These are phyloP conservation scores for Scutellaria barbata DNA, from an alignment of 257 asterid genomes.

Conservation along the genomic window DNA sequence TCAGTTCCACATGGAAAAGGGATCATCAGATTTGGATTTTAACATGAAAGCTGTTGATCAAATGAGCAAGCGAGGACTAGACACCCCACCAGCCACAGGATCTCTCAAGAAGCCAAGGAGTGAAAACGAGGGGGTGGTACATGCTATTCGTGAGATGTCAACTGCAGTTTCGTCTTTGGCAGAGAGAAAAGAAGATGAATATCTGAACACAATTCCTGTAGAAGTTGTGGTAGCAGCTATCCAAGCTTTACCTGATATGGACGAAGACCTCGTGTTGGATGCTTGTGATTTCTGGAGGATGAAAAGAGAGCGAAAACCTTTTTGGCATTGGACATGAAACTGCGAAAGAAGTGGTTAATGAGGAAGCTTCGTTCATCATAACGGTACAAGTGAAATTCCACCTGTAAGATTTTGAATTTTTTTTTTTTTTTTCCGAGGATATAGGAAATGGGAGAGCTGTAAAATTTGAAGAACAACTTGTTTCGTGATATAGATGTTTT, in stretches of 20 bases:
- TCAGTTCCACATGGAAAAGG: constrained; percentile 17
- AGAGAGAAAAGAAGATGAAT: constrained; percentile 27
- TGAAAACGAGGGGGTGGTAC: constrained; percentile 34
- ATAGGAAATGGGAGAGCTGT: neutral
- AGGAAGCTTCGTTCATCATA: constrained; percentile 44
- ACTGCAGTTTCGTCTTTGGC: constrained; percentile 36
- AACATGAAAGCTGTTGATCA: neutral
- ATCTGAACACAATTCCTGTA: constrained; percentile 24
- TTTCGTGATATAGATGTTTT: too few relatives aligned
- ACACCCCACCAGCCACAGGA: constrained; percentile 19
- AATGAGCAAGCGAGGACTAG: constrained; percentile 29
- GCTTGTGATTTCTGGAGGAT: constrained; percentile 54
- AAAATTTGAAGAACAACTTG: neutral
- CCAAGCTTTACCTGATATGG: constrained; percentile 47
- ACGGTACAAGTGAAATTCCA: neutral
- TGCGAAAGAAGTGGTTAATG: constrained; percentile 49
- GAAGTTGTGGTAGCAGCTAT: constrained; percentile 40
- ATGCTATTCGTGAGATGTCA: constrained; percentile 27
- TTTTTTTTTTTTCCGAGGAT: neutral
- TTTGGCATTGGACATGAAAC: constrained; percentile 42
- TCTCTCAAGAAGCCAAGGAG: constrained; percentile 33
- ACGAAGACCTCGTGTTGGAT: constrained; percentile 49
- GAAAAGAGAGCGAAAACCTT: constrained; percentile 45
- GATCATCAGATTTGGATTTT: constrained; percentile 25
- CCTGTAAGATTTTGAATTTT: neutral